Evolutionary conservation across 257 asterid species (phyloP).

Genomic region (Cordia subcordata): DNA sequence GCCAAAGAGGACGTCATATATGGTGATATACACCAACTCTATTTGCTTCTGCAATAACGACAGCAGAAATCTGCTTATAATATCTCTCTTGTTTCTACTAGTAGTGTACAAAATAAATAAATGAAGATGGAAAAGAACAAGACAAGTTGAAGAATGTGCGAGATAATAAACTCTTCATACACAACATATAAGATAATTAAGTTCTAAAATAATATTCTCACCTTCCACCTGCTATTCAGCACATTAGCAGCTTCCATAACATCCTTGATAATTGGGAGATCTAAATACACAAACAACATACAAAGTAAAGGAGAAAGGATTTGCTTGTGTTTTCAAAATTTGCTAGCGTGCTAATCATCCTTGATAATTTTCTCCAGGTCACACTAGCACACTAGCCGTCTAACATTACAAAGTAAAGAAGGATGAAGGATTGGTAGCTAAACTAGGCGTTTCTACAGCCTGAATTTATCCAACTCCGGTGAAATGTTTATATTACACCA

Average conservation of each 20-base stretch:
- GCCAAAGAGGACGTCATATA: constrained; percentile 82
- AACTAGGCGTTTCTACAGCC: no score
- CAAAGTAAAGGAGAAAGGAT: constrained; percentile 1
- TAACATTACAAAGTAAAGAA: no score
- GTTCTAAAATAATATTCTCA: constrained; percentile 11
- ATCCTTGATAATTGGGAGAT: constrained; percentile 72
- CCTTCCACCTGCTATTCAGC: constrained; percentile 80
- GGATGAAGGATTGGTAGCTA: no score
- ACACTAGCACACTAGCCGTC: no score
- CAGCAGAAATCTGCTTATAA: neutral
- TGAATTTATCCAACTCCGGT: no score
- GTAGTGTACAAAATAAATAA: no score
- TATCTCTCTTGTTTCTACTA: neutral
- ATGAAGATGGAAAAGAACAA: neutral
- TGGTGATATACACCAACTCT: constrained; percentile 58
- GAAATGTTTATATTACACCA: no score
- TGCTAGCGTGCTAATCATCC: no score
- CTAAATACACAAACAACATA: constrained; percentile 29
- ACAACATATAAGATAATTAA: neutral
- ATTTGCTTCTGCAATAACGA: constrained; percentile 65
- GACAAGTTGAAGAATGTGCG: neutral
- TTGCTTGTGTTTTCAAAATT: neutral
- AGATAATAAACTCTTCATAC: neutral
- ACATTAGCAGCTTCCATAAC: constrained; percentile 56
- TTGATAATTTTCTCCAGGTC: no score